Evolutionary conservation across 345 rosid species (phyloP), one percentile per base, ranked within the genome.

Genomic region (Lepidium sativum): DNA sequence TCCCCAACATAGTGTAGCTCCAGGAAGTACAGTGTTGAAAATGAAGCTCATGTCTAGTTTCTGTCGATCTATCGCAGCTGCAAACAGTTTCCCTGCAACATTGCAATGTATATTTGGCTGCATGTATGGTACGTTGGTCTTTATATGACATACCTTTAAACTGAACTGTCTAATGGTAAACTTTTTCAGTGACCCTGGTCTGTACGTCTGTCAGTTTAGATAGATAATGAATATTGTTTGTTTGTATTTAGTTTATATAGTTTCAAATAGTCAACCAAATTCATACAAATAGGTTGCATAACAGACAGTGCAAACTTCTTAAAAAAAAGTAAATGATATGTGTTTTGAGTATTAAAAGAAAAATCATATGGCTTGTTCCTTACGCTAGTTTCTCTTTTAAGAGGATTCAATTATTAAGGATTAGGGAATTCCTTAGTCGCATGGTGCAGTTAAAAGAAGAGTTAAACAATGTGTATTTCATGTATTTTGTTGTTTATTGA

Each of bases 81-180:
- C 98, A 63, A 89, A 86, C 75, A 89, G 84, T 73, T 92, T 92
- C 62, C 98, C 98, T 35, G 84, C 82, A 52, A 85, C 98, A 59
- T 80, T 92, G 83, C 98, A 89, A 75, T 89, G 98, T 79, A 92
- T 89, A 61, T 92, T 92, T 81, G 89, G 91, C 37, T 89, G 97
- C 80, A 92, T 92, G 71, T 85, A 75, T 78, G 97, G 98, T 87
- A 92, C 32, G 69, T 40, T 38, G 12, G 49, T 61, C 45, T 45
- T 29, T 34, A 32, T 37, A 44, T 55, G 60, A 44, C 60, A 17
- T 65, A 39, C 21, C 11, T 13, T 49, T 33, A 21, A 63, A 33
- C 15, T 56, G 54, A 50, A 32, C 27, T 42, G 55, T 57, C 44
- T 58, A 29, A 27, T 40, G 45, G 38, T 31, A n/a, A 13, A 47